Evolutionary conservation across 352 stramenopile species (phyloP).

Genomic region (Globisporangium paroecandrum): DNA sequence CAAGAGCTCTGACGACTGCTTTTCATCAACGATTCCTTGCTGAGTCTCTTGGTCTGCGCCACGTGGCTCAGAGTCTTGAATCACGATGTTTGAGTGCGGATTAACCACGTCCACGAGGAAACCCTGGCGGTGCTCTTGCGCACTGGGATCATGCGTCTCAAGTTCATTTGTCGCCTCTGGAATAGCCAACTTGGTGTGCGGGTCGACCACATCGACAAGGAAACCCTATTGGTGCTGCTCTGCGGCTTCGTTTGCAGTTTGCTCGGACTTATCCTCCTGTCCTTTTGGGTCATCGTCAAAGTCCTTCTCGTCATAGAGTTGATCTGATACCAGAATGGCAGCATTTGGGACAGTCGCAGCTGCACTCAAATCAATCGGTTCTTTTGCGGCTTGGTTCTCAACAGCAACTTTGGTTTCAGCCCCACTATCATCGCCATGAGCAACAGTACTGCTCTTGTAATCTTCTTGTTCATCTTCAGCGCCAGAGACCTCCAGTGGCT

Average conservation of each 20-base stretch:
- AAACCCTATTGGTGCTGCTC: not conserved
- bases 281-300: conserved; percentile 27
- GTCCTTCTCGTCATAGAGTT: conserved; percentile 28
- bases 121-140: not conserved
- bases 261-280: not conserved
- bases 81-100: not conserved
- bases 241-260: not conserved
- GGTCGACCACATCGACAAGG: not conserved
- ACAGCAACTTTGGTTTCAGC: not conserved
- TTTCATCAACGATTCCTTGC: no score
- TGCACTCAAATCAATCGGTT: not conserved
- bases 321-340: not conserved
- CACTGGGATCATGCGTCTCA: no score
- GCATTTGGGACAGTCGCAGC: not conserved
- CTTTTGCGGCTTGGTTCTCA: not conserved
- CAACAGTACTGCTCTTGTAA: not conserved
- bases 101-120: conserved; percentile 10
- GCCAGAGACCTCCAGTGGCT: not conserved
- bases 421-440: not conserved
- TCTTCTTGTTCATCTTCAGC: not conserved
- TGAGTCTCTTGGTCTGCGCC: not conserved
- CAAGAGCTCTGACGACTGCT: not conserved
- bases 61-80: no score
- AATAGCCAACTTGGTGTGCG: not conserved
- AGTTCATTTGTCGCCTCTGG: not conserved